Conservation (phyloP, 108 stramenopile species). For the Pseudonitzschia multistriata region DNA sequence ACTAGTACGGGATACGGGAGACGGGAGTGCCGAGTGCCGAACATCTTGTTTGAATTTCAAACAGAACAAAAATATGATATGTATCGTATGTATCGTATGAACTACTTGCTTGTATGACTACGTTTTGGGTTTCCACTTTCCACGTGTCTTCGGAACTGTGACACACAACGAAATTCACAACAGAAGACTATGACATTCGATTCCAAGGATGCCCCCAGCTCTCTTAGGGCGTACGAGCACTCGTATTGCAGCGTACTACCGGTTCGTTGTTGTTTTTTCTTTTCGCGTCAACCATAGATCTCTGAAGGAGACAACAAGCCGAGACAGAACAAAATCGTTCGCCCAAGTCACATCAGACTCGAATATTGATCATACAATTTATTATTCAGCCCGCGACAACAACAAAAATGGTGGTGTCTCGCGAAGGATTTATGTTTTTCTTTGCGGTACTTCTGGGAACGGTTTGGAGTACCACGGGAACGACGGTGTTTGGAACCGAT, state of each 20-base stretch:
- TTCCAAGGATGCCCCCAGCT: background rate
- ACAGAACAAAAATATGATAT: no score
- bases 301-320: no score
- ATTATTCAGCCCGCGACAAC: background rate
- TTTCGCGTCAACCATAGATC: background rate
- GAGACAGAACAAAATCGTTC: no score
- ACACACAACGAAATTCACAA: constrained; percentile 1
- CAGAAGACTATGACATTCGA: background rate
- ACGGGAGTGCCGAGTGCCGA: no score
- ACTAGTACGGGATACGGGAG: no score
- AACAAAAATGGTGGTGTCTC: background rate
- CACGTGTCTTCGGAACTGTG: constrained; percentile 7
- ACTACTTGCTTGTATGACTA: background rate
- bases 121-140: background rate
- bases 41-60: no score
- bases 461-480: constrained; percentile 3
- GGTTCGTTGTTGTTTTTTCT: background rate
- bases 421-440: background rate
- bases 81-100: background rate
- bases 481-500: background rate
- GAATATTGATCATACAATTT: background rate
- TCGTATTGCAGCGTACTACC: no score
- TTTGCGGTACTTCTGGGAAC: background rate
- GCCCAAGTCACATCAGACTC: no score
- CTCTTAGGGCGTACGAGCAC: no score